Percentiles rank a stretch among this genome's conserved stretches.
These are phyloP conservation scores for Aspergillus hiratsukae DNA, from an alignment of 2,329 filamentous ascomycete species.

Conservation along the genomic window DNA sequence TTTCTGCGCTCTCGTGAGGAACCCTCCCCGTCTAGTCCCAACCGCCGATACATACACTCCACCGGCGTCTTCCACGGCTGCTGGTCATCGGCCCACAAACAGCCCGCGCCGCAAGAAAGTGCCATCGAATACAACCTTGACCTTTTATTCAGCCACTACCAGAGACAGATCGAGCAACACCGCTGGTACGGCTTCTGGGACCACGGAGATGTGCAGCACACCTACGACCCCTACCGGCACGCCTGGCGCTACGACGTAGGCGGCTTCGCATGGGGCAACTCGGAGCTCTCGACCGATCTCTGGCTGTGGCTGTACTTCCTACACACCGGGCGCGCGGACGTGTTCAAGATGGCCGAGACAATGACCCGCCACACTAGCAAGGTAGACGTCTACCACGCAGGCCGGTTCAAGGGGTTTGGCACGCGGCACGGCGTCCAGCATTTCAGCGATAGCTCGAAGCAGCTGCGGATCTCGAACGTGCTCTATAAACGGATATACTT, in stretches of 20 bases:
- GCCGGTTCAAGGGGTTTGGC: constrained; percentile 55
- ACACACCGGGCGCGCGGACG: constrained; percentile 53
- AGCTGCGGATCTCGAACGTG: constrained; percentile 54
- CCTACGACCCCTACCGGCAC: constrained; percentile 57
- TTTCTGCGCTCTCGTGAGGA: constrained; percentile 45
- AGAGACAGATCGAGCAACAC: constrained; percentile 52
- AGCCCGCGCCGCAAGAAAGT: constrained; percentile 14
- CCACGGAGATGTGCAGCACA: constrained; percentile 60
- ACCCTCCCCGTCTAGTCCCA: constrained; percentile 51
- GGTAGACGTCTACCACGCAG: constrained; percentile 59
- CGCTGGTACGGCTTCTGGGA: constrained; percentile 63
- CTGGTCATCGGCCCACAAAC: constrained; percentile 35
- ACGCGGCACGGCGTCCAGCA: constrained; percentile 62
- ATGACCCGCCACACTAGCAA: constrained; percentile 57
- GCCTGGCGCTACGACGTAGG: constrained; percentile 61
- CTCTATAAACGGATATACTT: constrained; percentile 55
- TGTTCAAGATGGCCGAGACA: constrained; percentile 57
- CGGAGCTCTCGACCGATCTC: constrained; percentile 58
- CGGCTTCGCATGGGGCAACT: constrained; percentile 63
- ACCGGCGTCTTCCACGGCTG: constrained; percentile 53
- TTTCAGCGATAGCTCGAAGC: constrained; percentile 58
- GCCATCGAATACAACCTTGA: constrained; percentile 52
- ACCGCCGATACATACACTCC: constrained; percentile 48
- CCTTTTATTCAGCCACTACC: constrained; percentile 55
- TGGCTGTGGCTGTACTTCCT: constrained; percentile 63